phyloP scores from a whole-genome alignment of 345 rosid genomes.

The Firmiana major region DNA sequence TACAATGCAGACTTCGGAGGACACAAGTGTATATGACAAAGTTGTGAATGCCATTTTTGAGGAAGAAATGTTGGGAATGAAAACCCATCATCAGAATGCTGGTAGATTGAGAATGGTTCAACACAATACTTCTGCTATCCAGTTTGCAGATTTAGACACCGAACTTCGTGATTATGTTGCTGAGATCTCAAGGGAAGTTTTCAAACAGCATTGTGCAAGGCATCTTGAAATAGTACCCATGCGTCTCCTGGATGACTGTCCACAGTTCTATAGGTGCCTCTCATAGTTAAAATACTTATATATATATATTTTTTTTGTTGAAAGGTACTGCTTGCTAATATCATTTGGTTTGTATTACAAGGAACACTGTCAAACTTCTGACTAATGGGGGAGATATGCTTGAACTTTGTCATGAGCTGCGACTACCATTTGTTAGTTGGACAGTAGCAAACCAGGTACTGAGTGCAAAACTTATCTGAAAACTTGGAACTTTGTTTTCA shows the following conservation, averaged over 20 bases:
- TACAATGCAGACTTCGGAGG: conserved; percentile 86
- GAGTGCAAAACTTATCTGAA: conserved; percentile 5
- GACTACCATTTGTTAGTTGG: conserved; percentile 82
- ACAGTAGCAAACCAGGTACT: conserved; percentile 63
- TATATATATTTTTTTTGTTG: background rate
- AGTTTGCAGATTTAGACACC: conserved; percentile 54
- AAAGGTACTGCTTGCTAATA: conserved; percentile 21
- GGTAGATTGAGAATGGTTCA: conserved; percentile 33
- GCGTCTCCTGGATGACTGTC: conserved; percentile 60
- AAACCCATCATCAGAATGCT: conserved; percentile 44
- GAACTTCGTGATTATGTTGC: conserved; percentile 79
- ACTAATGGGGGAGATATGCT: conserved; percentile 88
- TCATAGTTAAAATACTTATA: background rate
- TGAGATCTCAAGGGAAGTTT: conserved; percentile 75
- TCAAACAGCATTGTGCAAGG: conserved; percentile 80
- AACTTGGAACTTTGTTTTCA: background rate
- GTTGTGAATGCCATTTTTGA: conserved; percentile 80
- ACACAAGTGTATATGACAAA: conserved; percentile 79
- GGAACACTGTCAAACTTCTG: conserved; percentile 90
- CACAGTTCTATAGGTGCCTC: conserved; percentile 56
- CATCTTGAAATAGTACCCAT: conserved; percentile 71
- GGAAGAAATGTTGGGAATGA: conserved; percentile 52
- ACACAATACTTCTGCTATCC: conserved; percentile 41
- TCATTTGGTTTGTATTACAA: conserved; percentile 30
- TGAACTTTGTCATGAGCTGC: conserved; percentile 88